These are phyloP conservation scores for Mikania micrantha DNA, from an alignment of 129 eudicot genomes.

Conservation along the genomic window DNA sequence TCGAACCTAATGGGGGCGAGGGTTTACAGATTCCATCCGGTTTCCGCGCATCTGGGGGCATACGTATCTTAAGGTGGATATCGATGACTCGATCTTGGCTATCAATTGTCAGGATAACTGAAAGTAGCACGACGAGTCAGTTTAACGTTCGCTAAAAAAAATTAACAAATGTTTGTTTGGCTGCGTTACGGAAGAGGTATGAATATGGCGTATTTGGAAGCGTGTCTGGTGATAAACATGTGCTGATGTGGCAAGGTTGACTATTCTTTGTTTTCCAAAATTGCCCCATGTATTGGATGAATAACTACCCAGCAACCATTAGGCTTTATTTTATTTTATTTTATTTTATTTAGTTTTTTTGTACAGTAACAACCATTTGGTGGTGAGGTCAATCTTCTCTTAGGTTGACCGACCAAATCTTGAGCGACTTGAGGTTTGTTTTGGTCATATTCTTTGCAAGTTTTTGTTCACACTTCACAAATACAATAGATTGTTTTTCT, in stretches of 20 bases:
- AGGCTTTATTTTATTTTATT: too few relatives aligned
- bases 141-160: too few relatives aligned
- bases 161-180: not conserved
- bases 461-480: conserved; percentile 10
- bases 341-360: too few relatives aligned
- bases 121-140: too few relatives aligned
- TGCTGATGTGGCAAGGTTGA: conserved; percentile 1
- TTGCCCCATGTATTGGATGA: conserved; percentile 15
- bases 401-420: conserved; percentile 21
- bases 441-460: not conserved
- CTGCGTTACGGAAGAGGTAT: not conserved
- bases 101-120: too few relatives aligned
- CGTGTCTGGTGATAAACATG: conserved; percentile 22
- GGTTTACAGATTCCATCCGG: too few relatives aligned
- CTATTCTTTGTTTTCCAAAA: not conserved
- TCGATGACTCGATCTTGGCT: too few relatives aligned
- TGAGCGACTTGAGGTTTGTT: conserved; percentile 2
- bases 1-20: too few relatives aligned
- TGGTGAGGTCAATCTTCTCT: conserved; percentile 13
- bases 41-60: too few relatives aligned
- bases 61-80: too few relatives aligned
- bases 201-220: conserved; percentile 6
- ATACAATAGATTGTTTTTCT: not conserved
- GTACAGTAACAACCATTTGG: conserved; percentile 23
- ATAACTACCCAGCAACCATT: conserved; percentile 25